phyloP scores from a whole-genome alignment of 345 rosid species.

The Psidium guajava region DNA sequence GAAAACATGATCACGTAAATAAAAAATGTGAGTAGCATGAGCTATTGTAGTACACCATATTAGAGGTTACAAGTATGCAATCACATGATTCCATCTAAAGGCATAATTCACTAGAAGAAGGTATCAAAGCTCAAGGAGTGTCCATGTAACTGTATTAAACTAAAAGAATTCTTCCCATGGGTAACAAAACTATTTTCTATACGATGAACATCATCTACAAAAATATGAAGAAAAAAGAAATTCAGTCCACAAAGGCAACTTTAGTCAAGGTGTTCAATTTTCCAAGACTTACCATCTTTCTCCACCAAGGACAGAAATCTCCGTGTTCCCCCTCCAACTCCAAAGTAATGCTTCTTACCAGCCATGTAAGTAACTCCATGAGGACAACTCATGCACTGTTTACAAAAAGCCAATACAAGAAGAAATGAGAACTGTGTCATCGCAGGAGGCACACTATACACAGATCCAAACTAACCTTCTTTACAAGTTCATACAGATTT shows the following conservation, averaged over 20 bases:
- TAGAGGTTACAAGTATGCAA: neutral
- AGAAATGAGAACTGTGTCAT: too few species aligned
- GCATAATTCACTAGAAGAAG: too few species aligned
- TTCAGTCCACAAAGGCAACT: neutral
- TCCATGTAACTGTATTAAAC: too few species aligned
- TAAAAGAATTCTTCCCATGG: too few species aligned
- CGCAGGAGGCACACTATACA: too few species aligned
- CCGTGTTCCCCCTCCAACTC: conserved; percentile 90
- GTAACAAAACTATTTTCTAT: too few species aligned
- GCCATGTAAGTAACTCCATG: conserved; percentile 69
- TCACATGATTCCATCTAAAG: neutral
- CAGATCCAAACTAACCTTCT: conserved; percentile 34
- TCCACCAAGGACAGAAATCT: conserved; percentile 68
- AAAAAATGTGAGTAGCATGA: neutral
- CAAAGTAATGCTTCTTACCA: conserved; percentile 87
- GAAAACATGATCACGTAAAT: neutral
- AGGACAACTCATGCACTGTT: conserved; percentile 46
- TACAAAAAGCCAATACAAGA: too few species aligned
- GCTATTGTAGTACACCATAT: neutral
- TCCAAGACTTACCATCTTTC: conserved; percentile 44
- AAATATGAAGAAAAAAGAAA: neutral
- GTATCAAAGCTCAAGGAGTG: too few species aligned
- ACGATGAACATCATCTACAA: too few species aligned
- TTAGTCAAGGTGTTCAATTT: neutral
- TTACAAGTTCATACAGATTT: conserved; percentile 55